A percentile compares a stretch with the other conserved stretches of the same genome.
phyloP scores from a whole-genome alignment of 2,329 filamentous ascomycete species.

The Alternaria gaisen region DNA sequence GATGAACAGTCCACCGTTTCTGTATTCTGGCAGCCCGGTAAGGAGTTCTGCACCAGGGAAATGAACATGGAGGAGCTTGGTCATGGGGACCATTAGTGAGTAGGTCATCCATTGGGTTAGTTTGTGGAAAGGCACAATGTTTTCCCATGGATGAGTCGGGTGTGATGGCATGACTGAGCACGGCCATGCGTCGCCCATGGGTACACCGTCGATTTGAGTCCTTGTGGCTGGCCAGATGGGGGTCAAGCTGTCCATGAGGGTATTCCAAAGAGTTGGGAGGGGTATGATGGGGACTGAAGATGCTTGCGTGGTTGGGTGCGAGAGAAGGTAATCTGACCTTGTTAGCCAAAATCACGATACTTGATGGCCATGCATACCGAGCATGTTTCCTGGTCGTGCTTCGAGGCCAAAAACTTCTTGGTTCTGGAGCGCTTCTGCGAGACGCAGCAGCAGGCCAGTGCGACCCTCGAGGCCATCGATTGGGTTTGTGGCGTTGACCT shows the following conservation, averaged over 20 bases:
- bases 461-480: constrained; percentile 87
- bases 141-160: constrained; percentile 75
- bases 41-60: constrained; percentile 85
- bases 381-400: constrained; percentile 90
- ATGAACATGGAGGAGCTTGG: constrained; percentile 78
- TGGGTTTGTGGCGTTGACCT: constrained; percentile 81
- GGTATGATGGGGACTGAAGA: constrained; percentile 88
- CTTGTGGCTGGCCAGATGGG: constrained; percentile 89
- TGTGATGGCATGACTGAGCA: constrained; percentile 84
- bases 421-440: constrained; percentile 80
- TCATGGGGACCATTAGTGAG: constrained; percentile 92
- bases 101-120: constrained; percentile 95
- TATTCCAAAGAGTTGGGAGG: constrained; percentile 87
- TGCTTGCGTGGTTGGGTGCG: constrained; percentile 87
- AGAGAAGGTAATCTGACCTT: constrained; percentile 82
- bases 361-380: constrained; percentile 67
- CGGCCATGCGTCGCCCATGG: constrained; percentile 94
- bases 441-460: constrained; percentile 76
- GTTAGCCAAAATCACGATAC: constrained; percentile 18
- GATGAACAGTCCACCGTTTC: constrained; percentile 88
- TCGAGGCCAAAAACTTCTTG: constrained; percentile 84
- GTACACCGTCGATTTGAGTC: constrained; percentile 84
- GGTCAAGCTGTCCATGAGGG: constrained; percentile 85
- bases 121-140: constrained; percentile 87
- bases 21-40: constrained; percentile 89